phyloP scores from a whole-genome alignment of 768 basidiomycete genomes.

The Rhizopogon salebrosus region DNA sequence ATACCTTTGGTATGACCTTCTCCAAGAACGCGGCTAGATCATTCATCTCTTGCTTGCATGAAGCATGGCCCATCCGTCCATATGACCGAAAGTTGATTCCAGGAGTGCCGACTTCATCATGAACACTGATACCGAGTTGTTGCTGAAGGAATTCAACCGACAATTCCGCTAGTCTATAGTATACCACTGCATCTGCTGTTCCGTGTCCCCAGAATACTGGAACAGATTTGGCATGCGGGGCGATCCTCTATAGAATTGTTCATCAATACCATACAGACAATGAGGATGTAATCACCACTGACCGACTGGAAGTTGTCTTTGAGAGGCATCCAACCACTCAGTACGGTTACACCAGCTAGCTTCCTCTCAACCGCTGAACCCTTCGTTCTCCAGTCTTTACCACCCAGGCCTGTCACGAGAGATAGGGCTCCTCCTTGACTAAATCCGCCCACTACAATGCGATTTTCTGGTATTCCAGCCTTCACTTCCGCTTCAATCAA shows the following conservation, averaged over 20 bases:
- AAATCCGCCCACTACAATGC: conserved; percentile 47
- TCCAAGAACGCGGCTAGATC: conserved; percentile 14
- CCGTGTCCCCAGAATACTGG: conserved; percentile 23
- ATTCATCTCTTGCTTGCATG: conserved; percentile 11
- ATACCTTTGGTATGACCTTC: conserved; percentile 9
- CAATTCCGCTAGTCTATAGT: conserved; percentile 4
- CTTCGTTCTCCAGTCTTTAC: conserved; percentile 15
- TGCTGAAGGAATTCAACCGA: conserved; percentile 13
- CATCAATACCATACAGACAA: background rate
- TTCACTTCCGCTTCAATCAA: conserved; percentile 40
- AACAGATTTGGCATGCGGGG: background rate
- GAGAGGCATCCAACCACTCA: conserved; percentile 43
- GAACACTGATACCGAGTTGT: conserved; percentile 8
- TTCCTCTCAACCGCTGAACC: conserved; percentile 17
- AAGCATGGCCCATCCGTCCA: conserved; percentile 7
- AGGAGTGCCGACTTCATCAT: background rate
- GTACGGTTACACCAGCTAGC: conserved; percentile 34
- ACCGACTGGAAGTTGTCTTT: conserved; percentile 36
- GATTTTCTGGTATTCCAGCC: conserved; percentile 32
- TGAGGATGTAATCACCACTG: conserved; percentile 2
- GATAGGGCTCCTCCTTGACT: conserved; percentile 43
- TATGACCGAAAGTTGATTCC: conserved; percentile 1
- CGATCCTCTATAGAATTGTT: conserved; percentile 41
- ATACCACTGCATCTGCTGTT: conserved; percentile 11
- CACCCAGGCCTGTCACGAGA: conserved; percentile 42